Evolutionary conservation across 495 filamentous ascomycete genomes (phyloP).

Genomic region (Elaphomyces granulatus): DNA sequence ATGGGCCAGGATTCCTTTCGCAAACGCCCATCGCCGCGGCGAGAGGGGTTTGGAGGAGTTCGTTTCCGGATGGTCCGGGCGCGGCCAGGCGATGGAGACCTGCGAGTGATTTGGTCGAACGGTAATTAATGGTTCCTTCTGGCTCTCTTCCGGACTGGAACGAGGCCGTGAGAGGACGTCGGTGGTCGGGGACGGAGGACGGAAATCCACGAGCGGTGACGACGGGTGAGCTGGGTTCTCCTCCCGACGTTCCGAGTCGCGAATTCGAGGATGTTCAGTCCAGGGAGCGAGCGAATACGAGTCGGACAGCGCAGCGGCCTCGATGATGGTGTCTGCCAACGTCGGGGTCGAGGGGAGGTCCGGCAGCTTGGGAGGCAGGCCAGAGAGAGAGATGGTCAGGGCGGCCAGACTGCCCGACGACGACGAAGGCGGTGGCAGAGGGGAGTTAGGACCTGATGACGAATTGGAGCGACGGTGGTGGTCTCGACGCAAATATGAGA

Average conservation of each 20-base stretch:
- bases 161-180: constrained; percentile 20
- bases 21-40: constrained; percentile 26
- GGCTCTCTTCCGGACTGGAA: constrained; percentile 23
- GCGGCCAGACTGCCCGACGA: too few species aligned
- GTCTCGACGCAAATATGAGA: constrained; percentile 37
- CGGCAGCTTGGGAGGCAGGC: constrained; percentile 23
- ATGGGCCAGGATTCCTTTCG: constrained; percentile 10
- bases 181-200: constrained; percentile 14
- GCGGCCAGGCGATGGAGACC: constrained; percentile 11
- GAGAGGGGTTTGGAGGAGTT: constrained; percentile 24
- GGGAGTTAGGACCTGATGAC: constrained; percentile 18
- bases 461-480: constrained; percentile 30
- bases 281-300: constrained; percentile 7
- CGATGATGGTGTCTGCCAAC: constrained; percentile 13
- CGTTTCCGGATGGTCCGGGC: constrained; percentile 17
- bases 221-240: constrained; percentile 13
- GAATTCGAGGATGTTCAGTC: constrained; percentile 12
- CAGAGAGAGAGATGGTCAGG: constrained; percentile 12
- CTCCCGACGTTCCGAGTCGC: constrained; percentile 16
- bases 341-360: constrained; percentile 19
- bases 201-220: constrained; percentile 21
- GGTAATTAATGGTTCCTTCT: constrained; percentile 13
- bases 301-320: constrained; percentile 5
- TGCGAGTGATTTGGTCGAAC: constrained; percentile 20
- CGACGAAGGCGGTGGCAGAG: constrained; percentile 11